A percentile compares a stretch with the other conserved stretches of the same genome.
phyloP scores from a whole-genome alignment of 495 filamentous ascomycete species.

The Penicillium arizonense region DNA sequence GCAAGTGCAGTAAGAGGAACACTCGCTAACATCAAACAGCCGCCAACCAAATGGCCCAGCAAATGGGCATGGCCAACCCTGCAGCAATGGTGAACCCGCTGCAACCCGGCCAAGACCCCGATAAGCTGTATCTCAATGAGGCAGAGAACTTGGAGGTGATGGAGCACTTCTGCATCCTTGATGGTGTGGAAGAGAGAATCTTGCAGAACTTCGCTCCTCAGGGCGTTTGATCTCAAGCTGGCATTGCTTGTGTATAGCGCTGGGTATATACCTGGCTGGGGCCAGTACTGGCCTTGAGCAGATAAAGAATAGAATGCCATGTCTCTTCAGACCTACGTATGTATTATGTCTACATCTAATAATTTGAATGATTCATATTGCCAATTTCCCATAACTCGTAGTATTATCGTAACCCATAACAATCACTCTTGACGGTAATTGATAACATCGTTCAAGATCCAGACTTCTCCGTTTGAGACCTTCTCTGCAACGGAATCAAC shows the following conservation, averaged over 20 bases:
- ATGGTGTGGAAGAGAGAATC: slow-evolving; percentile 82
- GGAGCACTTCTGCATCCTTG: slow-evolving; percentile 86
- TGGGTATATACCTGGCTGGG: slow-evolving; percentile 10
- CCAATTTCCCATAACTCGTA: slow-evolving; percentile 16
- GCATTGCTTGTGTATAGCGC: neutral
- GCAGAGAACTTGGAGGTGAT: slow-evolving; percentile 94
- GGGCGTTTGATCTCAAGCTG: slow-evolving; percentile 13
- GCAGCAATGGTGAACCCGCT: slow-evolving; percentile 70
- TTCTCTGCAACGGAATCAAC: slow-evolving; percentile 66
- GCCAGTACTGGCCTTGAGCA: slow-evolving; percentile 9
- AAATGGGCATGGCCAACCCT: slow-evolving; percentile 83
- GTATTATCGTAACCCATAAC: slow-evolving; percentile 9
- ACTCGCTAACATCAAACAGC: slow-evolving; percentile 49
- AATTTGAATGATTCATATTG: neutral
- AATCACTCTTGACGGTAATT: slow-evolving; percentile 47
- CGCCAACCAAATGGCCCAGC: slow-evolving; percentile 90
- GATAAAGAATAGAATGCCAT: slow-evolving; percentile 9
- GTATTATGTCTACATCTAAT: neutral
- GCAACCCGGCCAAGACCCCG: slow-evolving; percentile 89
- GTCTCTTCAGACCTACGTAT: neutral
- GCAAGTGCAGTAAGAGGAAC: neutral
- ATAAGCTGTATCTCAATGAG: slow-evolving; percentile 88
- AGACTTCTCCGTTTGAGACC: slow-evolving; percentile 85
- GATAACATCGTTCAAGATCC: slow-evolving; percentile 66
- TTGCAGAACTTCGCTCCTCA: slow-evolving; percentile 47